Evolutionary conservation across 2,329 filamentous ascomycete species (phyloP), one percentile per base, ranked within the genome.

Genomic region (Aspergillus cejpii): DNA sequence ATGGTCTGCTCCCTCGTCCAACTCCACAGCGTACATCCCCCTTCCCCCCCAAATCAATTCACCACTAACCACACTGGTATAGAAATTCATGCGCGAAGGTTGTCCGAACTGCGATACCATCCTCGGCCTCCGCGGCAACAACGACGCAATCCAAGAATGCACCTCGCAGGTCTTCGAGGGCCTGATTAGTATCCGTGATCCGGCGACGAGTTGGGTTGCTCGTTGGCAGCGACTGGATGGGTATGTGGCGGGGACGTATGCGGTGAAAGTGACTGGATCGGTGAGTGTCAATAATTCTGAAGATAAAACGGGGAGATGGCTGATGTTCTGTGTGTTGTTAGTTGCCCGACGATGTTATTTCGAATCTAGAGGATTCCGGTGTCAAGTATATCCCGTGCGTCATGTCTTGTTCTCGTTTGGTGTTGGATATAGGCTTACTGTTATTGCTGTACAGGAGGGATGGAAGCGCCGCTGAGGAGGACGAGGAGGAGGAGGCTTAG

Each of bases 1-100:
- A 96, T 98, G 89, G 88, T 97, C 57, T 98, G 92, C 80, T 91
- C 88, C 43, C 85, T 97, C 64, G 87, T 97, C 54, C 88, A 91
- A 75, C 84, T 86, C 49, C 81, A 84, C 61, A 77, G 76, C 55
- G 85, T 89, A 73, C 56, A 78, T 65, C 38, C 34, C 14, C 24
- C 39, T 40, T 37, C 33, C 41, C 44, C 24, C 37, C 31, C 15
- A 19, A 31, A 29, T 44, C 36, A 43, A 39, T 24, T 41, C 34
- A 46, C 51, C 24, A 6, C 39, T 44, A 14, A 24, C 3, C 17
- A 11, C 15, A 11, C 14, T 45, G 28, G 17, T 49, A 34, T 63
- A 91, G 85, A 84, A 87, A 67, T 98, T 98, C 77, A 77, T 83
- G 60, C 79, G 81, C 59, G 78, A 86, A 63, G 92, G 92, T 56